phyloP scores from a whole-genome alignment of 202 grass and related monocot species.

The Cymbopogon flexuosus region DNA sequence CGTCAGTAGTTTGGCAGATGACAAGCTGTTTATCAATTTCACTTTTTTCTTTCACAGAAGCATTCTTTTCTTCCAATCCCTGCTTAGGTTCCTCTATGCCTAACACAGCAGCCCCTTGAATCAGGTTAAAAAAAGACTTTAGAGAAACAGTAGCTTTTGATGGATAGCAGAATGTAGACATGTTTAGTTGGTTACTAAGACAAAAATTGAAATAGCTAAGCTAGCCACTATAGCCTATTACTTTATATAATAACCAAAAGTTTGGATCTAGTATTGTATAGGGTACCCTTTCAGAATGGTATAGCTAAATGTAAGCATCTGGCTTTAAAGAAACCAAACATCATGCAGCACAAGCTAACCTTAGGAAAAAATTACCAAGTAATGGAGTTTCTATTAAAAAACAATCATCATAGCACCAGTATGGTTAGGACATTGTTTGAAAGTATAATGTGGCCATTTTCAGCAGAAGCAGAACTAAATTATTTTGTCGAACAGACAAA shows the following conservation, averaged over 20 bases:
- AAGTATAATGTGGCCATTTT: neutral
- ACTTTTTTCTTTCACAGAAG: constrained; percentile 34
- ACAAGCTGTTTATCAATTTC: constrained; percentile 33
- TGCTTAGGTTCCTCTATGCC: constrained; percentile 36
- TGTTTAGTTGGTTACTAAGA: neutral
- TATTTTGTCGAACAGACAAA: constrained; percentile 1
- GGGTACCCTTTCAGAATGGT: constrained; percentile 10
- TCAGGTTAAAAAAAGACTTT: neutral
- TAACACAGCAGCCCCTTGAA: constrained; percentile 33
- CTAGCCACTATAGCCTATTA: neutral
- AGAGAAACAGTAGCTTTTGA: constrained; percentile 2
- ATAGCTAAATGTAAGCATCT: neutral
- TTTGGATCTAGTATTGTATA: neutral
- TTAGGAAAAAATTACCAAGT: neutral
- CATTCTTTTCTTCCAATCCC: constrained; percentile 29
- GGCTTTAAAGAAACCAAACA: constrained; percentile 1
- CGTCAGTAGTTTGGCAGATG: constrained; percentile 21
- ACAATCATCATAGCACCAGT: neutral
- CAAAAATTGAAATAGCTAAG: constrained; percentile 19
- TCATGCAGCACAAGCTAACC: neutral
- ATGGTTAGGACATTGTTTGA: neutral
- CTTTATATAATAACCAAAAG: constrained; percentile 8
- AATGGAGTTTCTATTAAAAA: constrained; percentile 2
- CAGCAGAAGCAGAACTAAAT: constrained; percentile 9
- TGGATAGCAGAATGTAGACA: neutral